These are phyloP conservation scores for Fusarium sp. DNA, from an alignment of 2,329 filamentous ascomycete species.

Conservation along the genomic window DNA sequence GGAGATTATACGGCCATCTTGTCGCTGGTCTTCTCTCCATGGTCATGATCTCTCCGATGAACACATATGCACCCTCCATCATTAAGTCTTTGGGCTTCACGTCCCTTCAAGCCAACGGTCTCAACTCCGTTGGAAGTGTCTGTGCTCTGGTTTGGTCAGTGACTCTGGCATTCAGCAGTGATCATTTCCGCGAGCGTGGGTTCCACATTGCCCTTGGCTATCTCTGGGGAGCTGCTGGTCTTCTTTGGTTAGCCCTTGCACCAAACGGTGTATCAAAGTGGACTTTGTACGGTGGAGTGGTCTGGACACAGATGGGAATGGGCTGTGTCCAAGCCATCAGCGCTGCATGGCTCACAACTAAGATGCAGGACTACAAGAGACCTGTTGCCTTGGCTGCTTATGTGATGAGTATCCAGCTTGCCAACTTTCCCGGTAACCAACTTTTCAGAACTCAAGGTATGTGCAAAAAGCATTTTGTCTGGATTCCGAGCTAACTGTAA, in stretches of 20 bases:
- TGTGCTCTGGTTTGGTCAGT: slow-evolving; percentile 47
- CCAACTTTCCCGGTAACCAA: slow-evolving; percentile 50
- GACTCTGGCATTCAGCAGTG: slow-evolving; percentile 46
- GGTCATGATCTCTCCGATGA: slow-evolving; percentile 51
- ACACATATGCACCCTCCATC: slow-evolving; percentile 49
- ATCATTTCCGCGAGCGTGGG: slow-evolving; percentile 46
- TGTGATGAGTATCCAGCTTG: slow-evolving; percentile 50
- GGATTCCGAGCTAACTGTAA: background rate
- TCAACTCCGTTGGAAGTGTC: slow-evolving; percentile 48
- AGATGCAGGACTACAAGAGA: slow-evolving; percentile 49
- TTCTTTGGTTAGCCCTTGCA: slow-evolving; percentile 48
- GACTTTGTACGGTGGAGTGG: slow-evolving; percentile 48
- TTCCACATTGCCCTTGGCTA: slow-evolving; percentile 48
- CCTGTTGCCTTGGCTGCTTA: slow-evolving; percentile 49
- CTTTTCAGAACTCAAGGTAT: slow-evolving; percentile 46
- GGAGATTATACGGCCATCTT: slow-evolving; percentile 49
- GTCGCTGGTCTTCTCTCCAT: slow-evolving; percentile 47
- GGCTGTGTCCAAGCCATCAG: slow-evolving; percentile 50
- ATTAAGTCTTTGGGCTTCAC: slow-evolving; percentile 49
- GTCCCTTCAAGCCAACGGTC: slow-evolving; percentile 46
- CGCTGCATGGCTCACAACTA: slow-evolving; percentile 49
- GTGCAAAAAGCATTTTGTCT: background rate
- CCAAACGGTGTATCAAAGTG: slow-evolving; percentile 42
- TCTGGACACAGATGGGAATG: slow-evolving; percentile 52
- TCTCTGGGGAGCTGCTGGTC: slow-evolving; percentile 44